These are phyloP conservation scores for Waltiozyma sp. DNA, from an alignment of 1,139 yeast species.

Conservation along the genomic window DNA sequence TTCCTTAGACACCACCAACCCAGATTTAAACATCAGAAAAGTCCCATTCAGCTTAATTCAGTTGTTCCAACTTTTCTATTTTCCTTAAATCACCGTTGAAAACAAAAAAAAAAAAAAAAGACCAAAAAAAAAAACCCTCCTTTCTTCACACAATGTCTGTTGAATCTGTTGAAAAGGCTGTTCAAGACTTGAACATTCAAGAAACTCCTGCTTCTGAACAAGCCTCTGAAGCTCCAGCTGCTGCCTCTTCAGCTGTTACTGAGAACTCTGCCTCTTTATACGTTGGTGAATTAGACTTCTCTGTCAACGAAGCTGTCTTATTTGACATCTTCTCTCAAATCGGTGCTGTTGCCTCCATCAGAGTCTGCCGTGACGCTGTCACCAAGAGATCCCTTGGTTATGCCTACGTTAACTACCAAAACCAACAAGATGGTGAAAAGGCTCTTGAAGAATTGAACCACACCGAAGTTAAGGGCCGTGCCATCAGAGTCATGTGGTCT, in stretches of 20 bases:
- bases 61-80: background rate
- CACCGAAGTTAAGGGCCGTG: constrained; percentile 86
- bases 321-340: constrained; percentile 91
- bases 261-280: constrained; percentile 75
- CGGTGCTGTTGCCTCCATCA: constrained; percentile 93
- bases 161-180: constrained; percentile 24
- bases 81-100: constrained; percentile 1
- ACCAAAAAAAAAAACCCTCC: constrained; percentile 6
- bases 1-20: background rate
- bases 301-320: constrained; percentile 88
- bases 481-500: constrained; percentile 99
- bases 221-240: constrained; percentile 19
- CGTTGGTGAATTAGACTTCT: constrained; percentile 93
- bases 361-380: constrained; percentile 98
- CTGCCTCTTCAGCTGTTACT: constrained; percentile 28
- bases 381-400: constrained; percentile 96
- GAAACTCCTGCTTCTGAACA: constrained; percentile 17
- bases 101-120: constrained; percentile 15
- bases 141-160: constrained; percentile 24
- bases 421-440: constrained; percentile 80
- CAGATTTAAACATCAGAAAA: background rate
- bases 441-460: constrained; percentile 96
- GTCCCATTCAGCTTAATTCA: background rate
- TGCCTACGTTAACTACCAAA: constrained; percentile 96
- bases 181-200: constrained; percentile 27